These are phyloP conservation scores for Talaromyces stipitatus DNA, from an alignment of 495 filamentous ascomycete genomes.

Conservation along the genomic window DNA sequence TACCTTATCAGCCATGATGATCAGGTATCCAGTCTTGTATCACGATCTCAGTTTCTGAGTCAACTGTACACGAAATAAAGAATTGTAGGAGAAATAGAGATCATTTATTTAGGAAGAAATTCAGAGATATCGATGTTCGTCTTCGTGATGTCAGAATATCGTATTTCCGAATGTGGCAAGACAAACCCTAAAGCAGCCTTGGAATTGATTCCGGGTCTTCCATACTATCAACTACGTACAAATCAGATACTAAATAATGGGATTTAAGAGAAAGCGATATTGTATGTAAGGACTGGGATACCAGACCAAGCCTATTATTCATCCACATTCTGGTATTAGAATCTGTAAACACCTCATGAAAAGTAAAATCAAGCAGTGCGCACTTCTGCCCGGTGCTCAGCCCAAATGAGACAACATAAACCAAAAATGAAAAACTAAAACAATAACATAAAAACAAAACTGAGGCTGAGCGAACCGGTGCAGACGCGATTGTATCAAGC, in stretches of 20 bases:
- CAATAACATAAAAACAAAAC: constrained; percentile 16
- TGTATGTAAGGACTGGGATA: neutral
- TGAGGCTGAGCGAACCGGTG: constrained; percentile 20
- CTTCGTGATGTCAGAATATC: neutral
- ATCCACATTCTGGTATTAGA: constrained; percentile 11
- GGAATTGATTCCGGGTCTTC: neutral
- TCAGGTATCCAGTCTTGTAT: no score
- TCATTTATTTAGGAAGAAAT: neutral
- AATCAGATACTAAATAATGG: no score
- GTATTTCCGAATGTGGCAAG: neutral
- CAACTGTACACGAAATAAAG: no score
- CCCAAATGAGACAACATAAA: constrained; percentile 16
- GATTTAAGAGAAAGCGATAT: neutral
- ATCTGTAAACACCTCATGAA: constrained; percentile 9
- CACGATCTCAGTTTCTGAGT: no score
- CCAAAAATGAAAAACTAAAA: constrained; percentile 11
- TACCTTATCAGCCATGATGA: constrained; percentile 4
- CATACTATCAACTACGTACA: neutral
- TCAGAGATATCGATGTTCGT: neutral
- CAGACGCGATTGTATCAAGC: constrained; percentile 49
- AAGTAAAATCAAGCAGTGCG: constrained; percentile 32
- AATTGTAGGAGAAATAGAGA: no score
- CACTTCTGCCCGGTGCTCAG: constrained; percentile 40
- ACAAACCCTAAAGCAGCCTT: neutral
- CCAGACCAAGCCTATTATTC: constrained; percentile 4